phyloP scores from a whole-genome alignment of 2,329 filamentous ascomycete genomes.

The Xylariales sp. region DNA sequence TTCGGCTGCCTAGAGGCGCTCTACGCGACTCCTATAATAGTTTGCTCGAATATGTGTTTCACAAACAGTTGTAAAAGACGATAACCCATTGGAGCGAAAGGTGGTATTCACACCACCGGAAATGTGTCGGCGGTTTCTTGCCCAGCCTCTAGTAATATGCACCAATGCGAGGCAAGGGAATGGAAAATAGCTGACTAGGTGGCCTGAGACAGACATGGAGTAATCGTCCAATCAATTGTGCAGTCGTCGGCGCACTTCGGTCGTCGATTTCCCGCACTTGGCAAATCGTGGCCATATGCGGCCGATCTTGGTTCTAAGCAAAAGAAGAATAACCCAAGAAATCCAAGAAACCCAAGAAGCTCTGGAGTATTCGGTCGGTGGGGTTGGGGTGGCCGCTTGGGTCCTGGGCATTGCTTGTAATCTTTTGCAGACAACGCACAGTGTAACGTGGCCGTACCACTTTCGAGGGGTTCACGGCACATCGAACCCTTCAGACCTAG shows the following conservation, averaged over 20 bases:
- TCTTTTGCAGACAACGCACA: neutral
- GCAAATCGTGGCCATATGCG: neutral
- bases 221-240: constrained; percentile 17
- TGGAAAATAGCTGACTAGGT: neutral
- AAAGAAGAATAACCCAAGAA: no score
- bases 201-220: neutral
- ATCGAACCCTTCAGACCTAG: neutral
- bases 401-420: neutral
- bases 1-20: constrained; percentile 1
- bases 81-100: neutral
- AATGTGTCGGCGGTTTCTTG: constrained; percentile 18
- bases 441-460: neutral
- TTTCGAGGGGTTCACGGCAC: neutral
- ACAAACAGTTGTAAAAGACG: constrained; percentile 1
- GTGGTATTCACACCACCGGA: constrained; percentile 1
- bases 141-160: neutral
- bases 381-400: neutral
- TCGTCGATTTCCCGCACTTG: constrained; percentile 20
- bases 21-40: constrained; percentile 7
- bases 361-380: neutral
- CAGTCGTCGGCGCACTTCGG: constrained; percentile 1
- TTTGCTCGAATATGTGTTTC: neutral
- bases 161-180: constrained; percentile 6
- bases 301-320: neutral
- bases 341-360: no score